A percentile compares a stretch with the other conserved stretches of the same genome.
Conservation (phyloP, 2,329 filamentous ascomycete genomes). For the Colletotrichum paranaense region DNA sequence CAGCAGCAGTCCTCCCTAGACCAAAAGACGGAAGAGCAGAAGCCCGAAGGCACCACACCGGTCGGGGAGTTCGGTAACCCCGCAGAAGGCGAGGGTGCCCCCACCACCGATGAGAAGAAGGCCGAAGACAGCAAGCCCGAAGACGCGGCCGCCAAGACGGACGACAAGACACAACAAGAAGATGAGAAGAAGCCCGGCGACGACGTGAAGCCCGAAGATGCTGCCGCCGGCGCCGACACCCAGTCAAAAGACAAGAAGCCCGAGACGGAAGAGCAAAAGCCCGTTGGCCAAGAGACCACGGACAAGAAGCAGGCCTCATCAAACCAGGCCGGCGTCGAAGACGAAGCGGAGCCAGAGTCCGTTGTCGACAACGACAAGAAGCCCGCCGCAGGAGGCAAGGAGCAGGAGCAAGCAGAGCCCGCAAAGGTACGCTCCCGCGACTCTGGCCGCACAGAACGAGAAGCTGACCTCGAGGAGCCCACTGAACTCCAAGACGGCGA, state of each 20-base stretch:
- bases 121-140: not conserved
- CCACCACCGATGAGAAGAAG: slow-evolving; percentile 12
- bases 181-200: slow-evolving; percentile 19
- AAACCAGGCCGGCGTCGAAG: slow-evolving; percentile 37
- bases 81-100: slow-evolving; percentile 1
- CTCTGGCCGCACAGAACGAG: slow-evolving; percentile 7
- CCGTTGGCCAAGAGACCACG: slow-evolving; percentile 36
- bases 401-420: slow-evolving; percentile 33
- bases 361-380: slow-evolving; percentile 19
- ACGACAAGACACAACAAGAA: slow-evolving; percentile 17
- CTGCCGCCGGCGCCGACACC: not conserved
- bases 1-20: slow-evolving; percentile 5
- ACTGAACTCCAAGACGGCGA: slow-evolving; percentile 18
- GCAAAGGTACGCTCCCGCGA: slow-evolving; percentile 24
- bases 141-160: not conserved
- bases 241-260: slow-evolving; percentile 35
- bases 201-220: not conserved
- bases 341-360: slow-evolving; percentile 35
- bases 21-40: slow-evolving; percentile 22
- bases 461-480: slow-evolving; percentile 24
- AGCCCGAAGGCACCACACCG: slow-evolving; percentile 26
- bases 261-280: slow-evolving; percentile 34
- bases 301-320: slow-evolving; percentile 36
- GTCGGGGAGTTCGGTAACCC: slow-evolving; percentile 28
- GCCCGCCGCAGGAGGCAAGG: not conserved